A percentile compares a stretch with the other conserved stretches of the same genome.
These are phyloP conservation scores for Oxytropis ochrocephala DNA, from an alignment of 306 rosid species.

Conservation along the genomic window DNA sequence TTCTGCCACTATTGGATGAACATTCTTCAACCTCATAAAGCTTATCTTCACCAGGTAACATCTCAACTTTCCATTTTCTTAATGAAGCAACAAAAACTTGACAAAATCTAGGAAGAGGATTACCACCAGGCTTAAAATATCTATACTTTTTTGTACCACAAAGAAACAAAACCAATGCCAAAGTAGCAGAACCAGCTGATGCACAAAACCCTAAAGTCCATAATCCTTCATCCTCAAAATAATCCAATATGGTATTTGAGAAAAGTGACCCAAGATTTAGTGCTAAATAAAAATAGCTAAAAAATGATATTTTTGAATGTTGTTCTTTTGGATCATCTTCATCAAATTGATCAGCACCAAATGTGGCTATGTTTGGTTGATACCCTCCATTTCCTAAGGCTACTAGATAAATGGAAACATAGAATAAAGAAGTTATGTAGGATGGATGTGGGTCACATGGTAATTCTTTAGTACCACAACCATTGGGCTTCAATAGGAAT, in stretches of 20 bases:
- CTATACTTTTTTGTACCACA: conserved; percentile 67
- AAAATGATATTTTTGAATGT: conserved; percentile 58
- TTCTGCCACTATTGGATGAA: conserved; percentile 36
- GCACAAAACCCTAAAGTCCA: conserved; percentile 85
- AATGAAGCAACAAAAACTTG: conserved; percentile 56
- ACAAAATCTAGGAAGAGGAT: conserved; percentile 62
- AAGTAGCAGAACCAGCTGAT: conserved; percentile 60
- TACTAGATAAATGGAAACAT: conserved; percentile 52
- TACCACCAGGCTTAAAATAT: conserved; percentile 56
- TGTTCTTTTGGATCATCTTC: conserved; percentile 59
- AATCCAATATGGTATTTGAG: conserved; percentile 72
- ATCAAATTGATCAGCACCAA: conserved; percentile 88
- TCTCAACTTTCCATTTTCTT: conserved; percentile 57
- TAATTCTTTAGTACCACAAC: conserved; percentile 53
- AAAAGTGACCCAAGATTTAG: conserved; percentile 72
- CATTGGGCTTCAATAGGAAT: conserved; percentile 52
- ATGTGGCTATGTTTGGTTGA: conserved; percentile 75
- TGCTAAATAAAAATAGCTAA: conserved; percentile 82
- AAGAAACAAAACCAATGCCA: conserved; percentile 59
- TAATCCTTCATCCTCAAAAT: conserved; percentile 63
- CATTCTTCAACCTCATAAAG: conserved; percentile 37
- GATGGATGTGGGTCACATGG: conserved; percentile 48
- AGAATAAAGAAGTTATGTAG: conserved; percentile 30
- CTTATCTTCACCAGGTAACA: conserved; percentile 18
- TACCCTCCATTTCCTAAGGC: conserved; percentile 89